A percentile compares a stretch with the other conserved stretches of the same genome.
phyloP scores from a whole-genome alignment of 1,284 basidiomycete species.

The Ceratobasidium sp. region DNA sequence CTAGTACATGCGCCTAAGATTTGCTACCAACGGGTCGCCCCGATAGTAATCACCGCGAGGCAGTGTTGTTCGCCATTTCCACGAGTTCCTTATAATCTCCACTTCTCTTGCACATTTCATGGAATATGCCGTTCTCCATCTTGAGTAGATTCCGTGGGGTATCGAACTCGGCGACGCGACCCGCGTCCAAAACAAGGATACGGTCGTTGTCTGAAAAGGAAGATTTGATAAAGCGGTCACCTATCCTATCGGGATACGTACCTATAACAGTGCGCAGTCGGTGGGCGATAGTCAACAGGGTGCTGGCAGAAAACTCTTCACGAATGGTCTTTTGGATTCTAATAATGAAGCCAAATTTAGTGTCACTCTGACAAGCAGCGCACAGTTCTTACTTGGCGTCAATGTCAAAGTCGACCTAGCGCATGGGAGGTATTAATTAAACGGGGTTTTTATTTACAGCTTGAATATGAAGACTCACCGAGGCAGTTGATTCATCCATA shows the following conservation, averaged over 20 bases:
- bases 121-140: constrained; percentile 58
- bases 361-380: not conserved
- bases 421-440: not conserved
- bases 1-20: too few species aligned
- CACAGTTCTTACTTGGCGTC: constrained; percentile 39
- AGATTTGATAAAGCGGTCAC: not conserved
- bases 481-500: constrained; percentile 43
- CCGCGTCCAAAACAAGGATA: constrained; percentile 66
- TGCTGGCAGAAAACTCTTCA: constrained; percentile 78
- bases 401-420: constrained; percentile 70
- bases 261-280: constrained; percentile 45
- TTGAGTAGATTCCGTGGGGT: constrained; percentile 61
- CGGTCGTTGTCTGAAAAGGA: constrained; percentile 61
- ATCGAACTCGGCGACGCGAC: constrained; percentile 62
- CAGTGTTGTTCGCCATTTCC: too few species aligned
- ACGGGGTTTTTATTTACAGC: too few species aligned
- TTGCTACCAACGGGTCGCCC: too few species aligned
- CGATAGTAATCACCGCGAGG: too few species aligned
- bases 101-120: constrained; percentile 61
- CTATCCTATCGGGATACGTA: not conserved
- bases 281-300: constrained; percentile 73
- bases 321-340: constrained; percentile 83
- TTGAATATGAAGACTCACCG: constrained; percentile 37
- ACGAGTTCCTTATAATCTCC: constrained; percentile 56
- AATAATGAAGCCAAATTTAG: not conserved